phyloP scores from a whole-genome alignment of 2,329 filamentous ascomycete genomes.

The Diaporthe citriasiana region DNA sequence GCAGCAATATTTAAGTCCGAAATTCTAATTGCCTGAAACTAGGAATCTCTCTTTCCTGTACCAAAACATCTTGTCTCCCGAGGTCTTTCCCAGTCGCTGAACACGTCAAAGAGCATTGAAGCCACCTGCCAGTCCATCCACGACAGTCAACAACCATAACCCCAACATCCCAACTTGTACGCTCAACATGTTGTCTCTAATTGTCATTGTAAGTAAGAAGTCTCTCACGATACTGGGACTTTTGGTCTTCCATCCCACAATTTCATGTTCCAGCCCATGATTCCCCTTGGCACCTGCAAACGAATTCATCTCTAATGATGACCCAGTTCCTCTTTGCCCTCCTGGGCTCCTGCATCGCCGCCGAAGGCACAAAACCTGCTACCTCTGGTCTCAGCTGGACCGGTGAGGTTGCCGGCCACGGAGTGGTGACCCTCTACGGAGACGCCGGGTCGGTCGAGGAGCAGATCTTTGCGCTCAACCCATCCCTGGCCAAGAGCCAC shows the following conservation, averaged over 20 bases:
- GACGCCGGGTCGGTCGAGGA: constrained; percentile 7
- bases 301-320: neutral
- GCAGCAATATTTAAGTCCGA: neutral
- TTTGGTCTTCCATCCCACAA: too few relatives aligned
- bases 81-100: neutral
- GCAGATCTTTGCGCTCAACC: constrained; percentile 35
- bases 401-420: constrained; percentile 16
- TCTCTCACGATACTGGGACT: too few relatives aligned
- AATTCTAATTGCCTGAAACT: too few relatives aligned
- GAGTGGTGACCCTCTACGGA: constrained; percentile 19
- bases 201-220: neutral
- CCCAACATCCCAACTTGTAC: neutral
- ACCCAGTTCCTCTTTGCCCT: neutral
- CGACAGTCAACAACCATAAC: too few relatives aligned
- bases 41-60: neutral
- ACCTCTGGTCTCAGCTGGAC: neutral
- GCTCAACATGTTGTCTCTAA: neutral
- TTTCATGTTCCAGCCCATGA: neutral
- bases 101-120: neutral
- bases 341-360: constrained; percentile 4
- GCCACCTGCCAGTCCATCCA: neutral
- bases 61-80: neutral
- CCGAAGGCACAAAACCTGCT: neutral
- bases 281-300: neutral
- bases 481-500: neutral